These are phyloP conservation scores for Pulveroboletus sp. DNA, from an alignment of 768 basidiomycete genomes.

Conservation along the genomic window DNA sequence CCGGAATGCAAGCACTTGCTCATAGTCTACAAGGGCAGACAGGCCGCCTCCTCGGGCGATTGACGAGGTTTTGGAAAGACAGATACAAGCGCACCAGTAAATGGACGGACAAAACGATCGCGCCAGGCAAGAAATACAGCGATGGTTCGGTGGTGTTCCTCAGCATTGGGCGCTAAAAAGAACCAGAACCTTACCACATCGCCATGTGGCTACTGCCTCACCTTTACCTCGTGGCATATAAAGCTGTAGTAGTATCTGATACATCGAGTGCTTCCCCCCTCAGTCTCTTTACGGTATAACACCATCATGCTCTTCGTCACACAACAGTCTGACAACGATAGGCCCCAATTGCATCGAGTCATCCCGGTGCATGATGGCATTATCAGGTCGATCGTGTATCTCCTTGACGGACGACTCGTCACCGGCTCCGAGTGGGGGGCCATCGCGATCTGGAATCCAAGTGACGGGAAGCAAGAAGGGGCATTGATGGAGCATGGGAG, in stretches of 20 bases:
- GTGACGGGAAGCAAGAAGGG: neutral
- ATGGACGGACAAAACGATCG: too few species aligned
- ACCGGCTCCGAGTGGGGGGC: neutral
- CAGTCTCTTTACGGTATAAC: neutral
- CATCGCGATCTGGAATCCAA: neutral
- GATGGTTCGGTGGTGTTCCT: neutral
- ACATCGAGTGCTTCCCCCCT: neutral
- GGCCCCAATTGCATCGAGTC: neutral
- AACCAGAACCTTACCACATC: neutral
- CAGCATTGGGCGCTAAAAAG: neutral
- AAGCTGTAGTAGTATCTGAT: too few species aligned
- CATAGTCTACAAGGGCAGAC: too few species aligned
- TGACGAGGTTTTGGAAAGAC: too few species aligned
- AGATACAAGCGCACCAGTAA: too few species aligned
- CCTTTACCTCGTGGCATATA: neutral
- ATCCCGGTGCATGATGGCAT: neutral
- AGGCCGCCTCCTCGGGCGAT: too few species aligned
- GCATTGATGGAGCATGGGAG: neutral
- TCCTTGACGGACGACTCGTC: slow-evolving; percentile 2
- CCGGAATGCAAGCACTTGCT: too few species aligned
- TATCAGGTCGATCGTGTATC: neutral
- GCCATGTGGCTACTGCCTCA: neutral
- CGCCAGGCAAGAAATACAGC: too few species aligned
- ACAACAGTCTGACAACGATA: neutral
- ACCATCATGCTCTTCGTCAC: neutral